phyloP scores from a whole-genome alignment of 129 eudicot species.

The Lactuca saligna region DNA sequence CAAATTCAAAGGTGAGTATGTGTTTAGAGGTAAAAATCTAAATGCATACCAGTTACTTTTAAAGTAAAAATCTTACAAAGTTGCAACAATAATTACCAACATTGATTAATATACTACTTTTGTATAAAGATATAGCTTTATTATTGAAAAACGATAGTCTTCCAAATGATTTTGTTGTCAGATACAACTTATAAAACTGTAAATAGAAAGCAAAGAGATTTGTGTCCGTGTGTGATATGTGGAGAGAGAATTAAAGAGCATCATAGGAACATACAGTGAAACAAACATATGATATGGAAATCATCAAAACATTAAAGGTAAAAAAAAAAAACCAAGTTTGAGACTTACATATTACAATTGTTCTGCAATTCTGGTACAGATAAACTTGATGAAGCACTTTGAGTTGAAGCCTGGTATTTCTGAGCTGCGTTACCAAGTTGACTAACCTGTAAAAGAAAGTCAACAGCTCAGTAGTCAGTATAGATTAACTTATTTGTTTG shows the following conservation, averaged over 20 bases:
- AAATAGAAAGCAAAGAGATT: background rate
- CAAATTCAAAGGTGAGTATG: background rate
- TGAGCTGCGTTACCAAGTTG: slow-evolving; percentile 95
- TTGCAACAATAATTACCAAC: background rate
- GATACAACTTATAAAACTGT: background rate
- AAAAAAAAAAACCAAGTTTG: background rate
- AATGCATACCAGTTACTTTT: background rate
- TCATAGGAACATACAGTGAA: background rate
- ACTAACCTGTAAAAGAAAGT: slow-evolving; percentile 63
- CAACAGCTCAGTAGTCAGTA: slow-evolving; percentile 10
- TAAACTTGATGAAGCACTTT: slow-evolving; percentile 62
- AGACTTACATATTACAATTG: slow-evolving; percentile 88
- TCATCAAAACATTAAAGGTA: background rate
- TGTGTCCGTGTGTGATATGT: background rate
- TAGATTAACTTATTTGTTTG: background rate
- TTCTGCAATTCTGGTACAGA: slow-evolving; percentile 87
- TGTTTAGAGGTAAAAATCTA: background rate
- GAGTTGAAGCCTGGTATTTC: slow-evolving; percentile 89
- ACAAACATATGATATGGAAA: background rate
- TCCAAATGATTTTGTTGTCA: background rate
- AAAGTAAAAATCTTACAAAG: background rate
- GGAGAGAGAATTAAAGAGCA: background rate
- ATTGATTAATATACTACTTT: background rate
- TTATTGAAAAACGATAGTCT: too few relatives aligned
- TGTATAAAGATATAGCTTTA: too few relatives aligned